Conservation (phyloP, 2,329 filamentous ascomycete species). For the Penicillium polonicum region DNA sequence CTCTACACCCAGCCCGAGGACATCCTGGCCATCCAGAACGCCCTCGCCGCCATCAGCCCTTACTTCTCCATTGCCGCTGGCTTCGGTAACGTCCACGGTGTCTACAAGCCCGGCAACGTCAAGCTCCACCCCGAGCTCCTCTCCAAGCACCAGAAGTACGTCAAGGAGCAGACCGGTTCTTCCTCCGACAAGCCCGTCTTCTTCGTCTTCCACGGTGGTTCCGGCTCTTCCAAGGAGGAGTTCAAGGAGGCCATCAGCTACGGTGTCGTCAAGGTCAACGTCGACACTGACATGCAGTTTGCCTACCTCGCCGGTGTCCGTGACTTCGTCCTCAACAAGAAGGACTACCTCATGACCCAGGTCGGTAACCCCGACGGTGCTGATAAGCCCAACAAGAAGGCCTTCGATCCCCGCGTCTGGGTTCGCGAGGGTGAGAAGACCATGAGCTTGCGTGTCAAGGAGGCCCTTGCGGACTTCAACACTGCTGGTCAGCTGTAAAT, state of each 20-base stretch:
- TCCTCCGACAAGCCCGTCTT: slow-evolving; percentile 88
- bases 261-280: slow-evolving; percentile 99
- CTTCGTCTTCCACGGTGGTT: slow-evolving; percentile 99
- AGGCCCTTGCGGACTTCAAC: slow-evolving; percentile 91
- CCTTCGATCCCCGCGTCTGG: slow-evolving; percentile 88
- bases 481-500: slow-evolving; percentile 72
- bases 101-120: slow-evolving; percentile 98
- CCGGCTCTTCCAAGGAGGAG: slow-evolving; percentile 85
- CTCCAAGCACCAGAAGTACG: slow-evolving; percentile 90
- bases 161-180: slow-evolving; percentile 73
- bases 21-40: slow-evolving; percentile 86
- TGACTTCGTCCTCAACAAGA: slow-evolving; percentile 91
- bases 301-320: slow-evolving; percentile 91
- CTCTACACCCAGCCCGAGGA: slow-evolving; percentile 98
- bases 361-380: slow-evolving; percentile 94
- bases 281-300: slow-evolving; percentile 97
- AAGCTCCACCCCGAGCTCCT: slow-evolving; percentile 94
- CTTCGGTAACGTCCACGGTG: slow-evolving; percentile 98
- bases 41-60: slow-evolving; percentile 78
- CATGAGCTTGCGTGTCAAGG: slow-evolving; percentile 77
- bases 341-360: slow-evolving; percentile 83
- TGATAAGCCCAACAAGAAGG: slow-evolving; percentile 99
- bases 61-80: slow-evolving; percentile 98
- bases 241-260: slow-evolving; percentile 84
- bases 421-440: slow-evolving; percentile 92